A percentile compares a stretch with the other conserved stretches of the same genome.
phyloP scores from a whole-genome alignment of 2,329 filamentous ascomycete species.

The Myriosclerotinia curreyana region DNA sequence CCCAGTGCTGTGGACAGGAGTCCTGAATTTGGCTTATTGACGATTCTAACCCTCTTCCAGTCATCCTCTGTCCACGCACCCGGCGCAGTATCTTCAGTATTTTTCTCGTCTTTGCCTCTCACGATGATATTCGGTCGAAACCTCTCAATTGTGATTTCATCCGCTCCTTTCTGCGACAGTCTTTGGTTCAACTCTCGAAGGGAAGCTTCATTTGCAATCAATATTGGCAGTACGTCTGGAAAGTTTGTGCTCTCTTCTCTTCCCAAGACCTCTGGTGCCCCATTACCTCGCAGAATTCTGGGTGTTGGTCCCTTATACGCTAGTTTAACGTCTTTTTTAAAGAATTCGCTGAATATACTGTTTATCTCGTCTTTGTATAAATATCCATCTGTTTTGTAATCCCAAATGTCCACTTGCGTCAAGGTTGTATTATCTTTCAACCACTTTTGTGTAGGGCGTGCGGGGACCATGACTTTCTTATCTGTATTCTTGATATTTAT shows the following conservation, averaged over 20 bases:
- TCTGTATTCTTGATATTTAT: conserved; percentile 45
- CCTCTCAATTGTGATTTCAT: conserved; percentile 56
- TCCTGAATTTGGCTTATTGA: conserved; percentile 11
- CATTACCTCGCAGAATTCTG: conserved; percentile 54
- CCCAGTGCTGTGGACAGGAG: conserved; percentile 4
- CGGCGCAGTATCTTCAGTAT: conserved; percentile 36
- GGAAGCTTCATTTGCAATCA: conserved; percentile 54
- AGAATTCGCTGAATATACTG: conserved; percentile 52
- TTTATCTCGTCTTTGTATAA: conserved; percentile 53
- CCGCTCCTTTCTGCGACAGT: conserved; percentile 43
- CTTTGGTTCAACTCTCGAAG: conserved; percentile 57
- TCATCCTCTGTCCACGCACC: conserved; percentile 56
- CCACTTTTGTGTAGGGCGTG: conserved; percentile 53
- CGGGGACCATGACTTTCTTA: conserved; percentile 50
- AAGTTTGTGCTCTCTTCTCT: conserved; percentile 53
- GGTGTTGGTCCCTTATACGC: conserved; percentile 61
- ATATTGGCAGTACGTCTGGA: conserved; percentile 56
- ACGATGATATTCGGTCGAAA: conserved; percentile 65
- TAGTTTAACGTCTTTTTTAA: conserved; percentile 53
- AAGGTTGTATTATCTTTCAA: conserved; percentile 51
- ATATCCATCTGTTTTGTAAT: conserved; percentile 54
- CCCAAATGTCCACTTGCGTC: conserved; percentile 55
- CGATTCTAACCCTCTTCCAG: conserved; percentile 57
- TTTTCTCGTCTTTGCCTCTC: conserved; percentile 44
- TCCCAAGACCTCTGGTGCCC: conserved; percentile 52